Evolutionary conservation across 2,329 filamentous ascomycete species (phyloP), one percentile per base, ranked within the genome.

Genomic region (Penicillium corylophilum): DNA sequence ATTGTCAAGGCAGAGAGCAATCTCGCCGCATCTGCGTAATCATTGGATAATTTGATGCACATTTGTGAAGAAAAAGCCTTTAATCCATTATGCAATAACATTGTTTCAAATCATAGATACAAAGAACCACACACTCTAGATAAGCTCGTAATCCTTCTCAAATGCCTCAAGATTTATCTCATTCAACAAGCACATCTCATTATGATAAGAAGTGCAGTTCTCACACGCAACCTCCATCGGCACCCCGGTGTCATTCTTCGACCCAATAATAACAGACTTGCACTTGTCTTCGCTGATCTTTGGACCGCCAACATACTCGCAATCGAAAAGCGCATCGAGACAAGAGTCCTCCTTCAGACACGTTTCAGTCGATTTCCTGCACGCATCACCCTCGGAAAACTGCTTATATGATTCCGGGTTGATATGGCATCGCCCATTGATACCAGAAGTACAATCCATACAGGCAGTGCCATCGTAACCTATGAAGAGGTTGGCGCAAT

Each of bases 1-100:
- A 51, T 51, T 36, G 48, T 51, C 35, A 46, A 33, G 9, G 23
- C 48, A 18, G 47, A 38, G 18, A 18, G 4, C 16, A 20, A 20
- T 4, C 8, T 38, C 35, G 7, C 16, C 16, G 6, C 18, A 20
- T 12, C 35, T 10, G 20, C 35, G 9, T 28, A 9, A 36, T 16
- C 2, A 9, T 41, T 26, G 12, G 12, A 22, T 4, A 7, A 8
- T 23, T 8, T 18, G 9, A 5, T 26, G 28, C 12, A 2, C 16
- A 5, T 20, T 16, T 36, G 9, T 36, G 2, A 20, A 20, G 20
- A 20, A 22, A 18, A 38, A 12, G 10, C 12, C 35, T 5, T 13
- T 13, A 2, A 20, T 18, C 23, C 23, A 23, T 41, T 26, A 26
- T 41, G 13, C 20, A 26, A n/a, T 16, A 41, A n/a, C 4, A 12